These are phyloP conservation scores for Phytophthora parvispora DNA, from an alignment of 352 stramenopile genomes.

Conservation along the genomic window DNA sequence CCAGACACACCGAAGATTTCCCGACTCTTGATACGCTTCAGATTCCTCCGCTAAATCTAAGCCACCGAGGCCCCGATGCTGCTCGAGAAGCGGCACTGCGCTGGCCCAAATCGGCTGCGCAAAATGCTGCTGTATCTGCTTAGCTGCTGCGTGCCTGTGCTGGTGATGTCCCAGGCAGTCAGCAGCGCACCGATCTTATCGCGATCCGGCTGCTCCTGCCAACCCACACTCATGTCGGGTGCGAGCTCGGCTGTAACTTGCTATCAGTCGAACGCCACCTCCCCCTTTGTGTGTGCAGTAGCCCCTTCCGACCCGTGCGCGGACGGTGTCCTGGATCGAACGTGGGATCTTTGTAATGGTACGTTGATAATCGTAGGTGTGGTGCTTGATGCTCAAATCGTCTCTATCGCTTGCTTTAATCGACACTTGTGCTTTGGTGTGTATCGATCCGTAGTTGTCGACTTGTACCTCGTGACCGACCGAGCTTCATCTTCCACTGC, in stretches of 20 bases:
- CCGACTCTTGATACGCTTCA: conserved; percentile 17
- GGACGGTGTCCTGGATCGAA: conserved; percentile 2
- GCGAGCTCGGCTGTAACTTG: conserved; percentile 25
- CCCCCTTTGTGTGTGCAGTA: conserved; percentile 30
- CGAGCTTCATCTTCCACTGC: conserved; percentile 1
- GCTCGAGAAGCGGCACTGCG: neutral
- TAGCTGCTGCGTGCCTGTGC: neutral
- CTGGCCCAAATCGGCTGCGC: neutral
- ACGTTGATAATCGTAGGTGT: too few species aligned
- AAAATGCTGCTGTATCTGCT: conserved; percentile 2
- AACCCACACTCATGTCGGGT: conserved; percentile 9
- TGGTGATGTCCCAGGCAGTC: neutral
- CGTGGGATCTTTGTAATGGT: conserved; percentile 56
- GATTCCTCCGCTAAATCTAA: neutral
- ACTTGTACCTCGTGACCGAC: conserved; percentile 38
- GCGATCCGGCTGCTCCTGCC: conserved; percentile 36
- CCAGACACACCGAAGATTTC: conserved; percentile 3
- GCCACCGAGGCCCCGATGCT: neutral
- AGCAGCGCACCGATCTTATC: conserved; percentile 26
- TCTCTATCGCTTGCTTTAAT: neutral
- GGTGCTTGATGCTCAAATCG: neutral
- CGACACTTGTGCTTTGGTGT: neutral
- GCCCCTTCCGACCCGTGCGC: conserved; percentile 22
- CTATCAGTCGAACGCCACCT: conserved; percentile 8
- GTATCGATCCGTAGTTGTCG: conserved; percentile 30